A percentile compares a stretch with the other conserved stretches of the same genome.
These are phyloP conservation scores for Ustilago trichophora DNA, from an alignment of 1,284 basidiomycete species.

Conservation along the genomic window DNA sequence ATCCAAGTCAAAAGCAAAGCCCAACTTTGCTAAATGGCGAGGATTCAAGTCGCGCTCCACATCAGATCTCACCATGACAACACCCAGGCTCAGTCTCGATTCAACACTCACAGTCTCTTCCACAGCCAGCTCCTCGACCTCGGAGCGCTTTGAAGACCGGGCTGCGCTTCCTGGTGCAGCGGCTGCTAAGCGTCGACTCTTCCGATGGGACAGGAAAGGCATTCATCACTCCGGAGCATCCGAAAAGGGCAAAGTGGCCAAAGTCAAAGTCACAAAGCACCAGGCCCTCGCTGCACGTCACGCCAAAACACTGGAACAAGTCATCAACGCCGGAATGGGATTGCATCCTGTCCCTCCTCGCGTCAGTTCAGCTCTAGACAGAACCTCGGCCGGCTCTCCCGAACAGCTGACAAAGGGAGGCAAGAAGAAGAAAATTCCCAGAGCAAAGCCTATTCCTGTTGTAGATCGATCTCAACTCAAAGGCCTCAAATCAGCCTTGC, in stretches of 20 bases:
- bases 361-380: constrained; percentile 8
- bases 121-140: constrained; percentile 2
- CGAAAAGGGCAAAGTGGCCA: constrained; percentile 38
- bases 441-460: constrained; percentile 25
- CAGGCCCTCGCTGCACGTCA: constrained; percentile 53
- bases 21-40: constrained; percentile 13
- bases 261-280: constrained; percentile 48
- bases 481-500: constrained; percentile 53
- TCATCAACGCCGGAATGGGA: constrained; percentile 55
- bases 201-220: constrained; percentile 42
- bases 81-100: constrained; percentile 21
- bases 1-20: constrained; percentile 11
- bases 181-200: constrained; percentile 35
- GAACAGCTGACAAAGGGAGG: constrained; percentile 4
- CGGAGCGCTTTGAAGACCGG: constrained; percentile 10
- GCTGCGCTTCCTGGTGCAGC: constrained; percentile 30
- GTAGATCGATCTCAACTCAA: constrained; percentile 44
- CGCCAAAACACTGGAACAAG: constrained; percentile 55
- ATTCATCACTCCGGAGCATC: constrained; percentile 20
- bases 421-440: constrained; percentile 32
- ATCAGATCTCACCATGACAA: constrained; percentile 8
- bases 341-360: constrained; percentile 35
- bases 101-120: constrained; percentile 12
- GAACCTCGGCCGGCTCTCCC: not conserved
- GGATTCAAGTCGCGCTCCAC: constrained; percentile 36